A percentile compares a stretch with the other conserved stretches of the same genome.
Evolutionary conservation across 495 filamentous ascomycete genomes (phyloP).

Genomic region (Aspergillus conjunctus): DNA sequence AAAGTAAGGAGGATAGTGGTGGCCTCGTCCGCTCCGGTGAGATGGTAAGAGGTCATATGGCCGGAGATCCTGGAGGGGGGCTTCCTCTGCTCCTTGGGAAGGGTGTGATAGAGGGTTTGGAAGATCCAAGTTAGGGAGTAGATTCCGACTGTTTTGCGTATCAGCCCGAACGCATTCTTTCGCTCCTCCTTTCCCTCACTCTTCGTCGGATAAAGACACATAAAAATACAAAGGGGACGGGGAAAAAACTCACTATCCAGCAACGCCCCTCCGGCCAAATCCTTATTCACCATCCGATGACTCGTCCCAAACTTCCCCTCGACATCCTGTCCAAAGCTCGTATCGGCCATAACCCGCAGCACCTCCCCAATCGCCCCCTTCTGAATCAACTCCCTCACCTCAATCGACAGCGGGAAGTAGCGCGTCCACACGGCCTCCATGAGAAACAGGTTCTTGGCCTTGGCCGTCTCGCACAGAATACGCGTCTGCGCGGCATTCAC

Average conservation of each 20-base stretch:
- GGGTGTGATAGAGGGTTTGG: constrained; percentile 83
- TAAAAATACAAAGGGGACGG: background rate
- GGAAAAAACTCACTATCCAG: constrained; percentile 61
- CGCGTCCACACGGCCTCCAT: constrained; percentile 98
- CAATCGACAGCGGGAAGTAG: constrained; percentile 80
- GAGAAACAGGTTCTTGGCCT: constrained; percentile 80
- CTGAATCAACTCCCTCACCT: constrained; percentile 70
- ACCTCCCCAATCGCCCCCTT: constrained; percentile 75
- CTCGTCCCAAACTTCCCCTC: constrained; percentile 55
- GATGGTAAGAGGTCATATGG: constrained; percentile 72
- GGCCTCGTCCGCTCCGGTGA: constrained; percentile 80
- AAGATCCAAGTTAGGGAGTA: constrained; percentile 93
- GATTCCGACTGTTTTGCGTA: constrained; percentile 64
- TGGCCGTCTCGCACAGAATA: constrained; percentile 72
- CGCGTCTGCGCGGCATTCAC: constrained; percentile 81
- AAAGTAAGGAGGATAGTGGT: constrained; percentile 81
- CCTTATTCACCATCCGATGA: constrained; percentile 84
- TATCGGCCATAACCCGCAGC: constrained; percentile 74
- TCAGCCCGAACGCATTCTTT: constrained; percentile 11
- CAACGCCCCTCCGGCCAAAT: constrained; percentile 81
- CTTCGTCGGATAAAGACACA: background rate
- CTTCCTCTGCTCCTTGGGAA: constrained; percentile 57
- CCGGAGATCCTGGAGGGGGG: constrained; percentile 59
- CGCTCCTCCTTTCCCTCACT: background rate
- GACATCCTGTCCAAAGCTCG: constrained; percentile 53